phyloP scores from a whole-genome alignment of 495 filamentous ascomycete species.

The Tuber calosporum region DNA sequence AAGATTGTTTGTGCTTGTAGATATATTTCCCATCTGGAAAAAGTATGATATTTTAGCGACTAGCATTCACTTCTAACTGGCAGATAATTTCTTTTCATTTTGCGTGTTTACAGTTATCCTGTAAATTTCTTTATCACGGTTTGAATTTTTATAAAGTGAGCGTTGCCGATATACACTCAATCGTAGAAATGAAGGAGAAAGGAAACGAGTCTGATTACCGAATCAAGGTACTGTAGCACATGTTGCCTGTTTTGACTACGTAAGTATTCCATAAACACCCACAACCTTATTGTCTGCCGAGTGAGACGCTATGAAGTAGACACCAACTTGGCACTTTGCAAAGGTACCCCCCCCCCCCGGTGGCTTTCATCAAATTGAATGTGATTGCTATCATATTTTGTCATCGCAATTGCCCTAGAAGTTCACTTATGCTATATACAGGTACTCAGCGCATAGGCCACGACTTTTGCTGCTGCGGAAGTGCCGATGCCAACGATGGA shows the following conservation, averaged over 20 bases:
- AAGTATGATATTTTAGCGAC: not conserved
- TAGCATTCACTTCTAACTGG: not conserved
- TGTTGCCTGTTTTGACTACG: not conserved
- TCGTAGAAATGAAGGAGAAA: not conserved
- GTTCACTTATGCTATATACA: too few species aligned
- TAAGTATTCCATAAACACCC: not conserved
- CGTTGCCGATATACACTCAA: not conserved
- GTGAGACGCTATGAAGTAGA: not conserved
- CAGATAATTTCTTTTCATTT: not conserved
- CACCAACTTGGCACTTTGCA: not conserved
- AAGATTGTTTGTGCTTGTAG: not conserved
- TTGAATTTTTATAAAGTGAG: not conserved
- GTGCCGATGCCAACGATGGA: too few species aligned
- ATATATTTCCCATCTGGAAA: not conserved
- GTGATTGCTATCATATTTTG: not conserved
- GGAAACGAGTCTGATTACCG: not conserved
- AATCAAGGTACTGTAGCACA: not conserved
- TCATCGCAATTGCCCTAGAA: too few species aligned
- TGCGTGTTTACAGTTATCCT: not conserved
- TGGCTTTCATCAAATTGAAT: not conserved
- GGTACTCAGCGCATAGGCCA: too few species aligned
- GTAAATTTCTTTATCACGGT: not conserved
- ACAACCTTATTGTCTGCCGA: not conserved
- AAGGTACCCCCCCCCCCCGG: not conserved
- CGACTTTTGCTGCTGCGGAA: too few species aligned